These are phyloP conservation scores for Neltuma alba DNA, from an alignment of 306 rosid species.

Conservation along the genomic window DNA sequence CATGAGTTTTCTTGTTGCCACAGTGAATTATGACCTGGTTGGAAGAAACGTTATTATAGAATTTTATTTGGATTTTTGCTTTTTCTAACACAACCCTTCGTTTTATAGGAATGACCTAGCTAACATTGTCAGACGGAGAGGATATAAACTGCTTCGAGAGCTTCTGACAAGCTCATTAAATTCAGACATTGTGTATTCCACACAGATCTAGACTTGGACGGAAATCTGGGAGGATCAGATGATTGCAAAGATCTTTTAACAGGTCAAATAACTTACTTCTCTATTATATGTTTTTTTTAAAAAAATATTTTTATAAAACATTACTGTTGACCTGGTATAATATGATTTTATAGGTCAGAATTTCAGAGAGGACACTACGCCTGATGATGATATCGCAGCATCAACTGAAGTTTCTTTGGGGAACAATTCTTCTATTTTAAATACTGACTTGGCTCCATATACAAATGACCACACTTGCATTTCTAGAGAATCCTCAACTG, in stretches of 20 bases:
- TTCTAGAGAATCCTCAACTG: conserved; percentile 34
- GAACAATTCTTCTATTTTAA: conserved; percentile 24
- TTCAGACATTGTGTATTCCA: conserved; percentile 25
- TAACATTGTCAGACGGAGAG: conserved; percentile 88
- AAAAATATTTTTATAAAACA: conserved; percentile 15
- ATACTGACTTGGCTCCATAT: conserved; percentile 27
- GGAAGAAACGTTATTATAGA: neutral
- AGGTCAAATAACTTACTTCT: conserved; percentile 53
- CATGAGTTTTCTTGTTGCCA: neutral
- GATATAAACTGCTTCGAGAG: conserved; percentile 70
- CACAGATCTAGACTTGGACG: conserved; percentile 32
- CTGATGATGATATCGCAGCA: conserved; percentile 12
- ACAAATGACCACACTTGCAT: conserved; percentile 28
- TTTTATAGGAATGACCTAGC: conserved; percentile 78
- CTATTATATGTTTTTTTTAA: conserved; percentile 15
- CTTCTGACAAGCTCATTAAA: conserved; percentile 55
- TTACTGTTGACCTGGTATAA: conserved; percentile 48
- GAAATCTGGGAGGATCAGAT: conserved; percentile 32
- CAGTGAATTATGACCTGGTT: neutral
- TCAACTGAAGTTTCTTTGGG: conserved; percentile 26
- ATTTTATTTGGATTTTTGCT: neutral
- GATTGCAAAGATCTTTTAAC: conserved; percentile 37
- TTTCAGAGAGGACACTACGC: conserved; percentile 32
- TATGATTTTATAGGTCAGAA: conserved; percentile 74
- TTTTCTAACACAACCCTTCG: neutral